Conservation (phyloP, 331 rosid genomes). For the Prunus yedoensis region DNA sequence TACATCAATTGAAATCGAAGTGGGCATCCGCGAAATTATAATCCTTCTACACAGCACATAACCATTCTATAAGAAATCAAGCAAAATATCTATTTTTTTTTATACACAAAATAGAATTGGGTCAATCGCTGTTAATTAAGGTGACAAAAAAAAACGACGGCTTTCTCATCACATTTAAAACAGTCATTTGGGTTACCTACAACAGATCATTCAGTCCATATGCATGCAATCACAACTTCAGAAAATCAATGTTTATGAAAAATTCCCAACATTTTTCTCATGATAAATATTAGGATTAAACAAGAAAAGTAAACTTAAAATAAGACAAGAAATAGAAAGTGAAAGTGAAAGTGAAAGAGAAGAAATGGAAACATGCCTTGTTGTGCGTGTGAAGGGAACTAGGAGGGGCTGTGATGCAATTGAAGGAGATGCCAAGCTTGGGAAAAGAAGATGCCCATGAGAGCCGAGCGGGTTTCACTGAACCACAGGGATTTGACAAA, state of each 20-base stretch:
- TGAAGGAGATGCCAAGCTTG: conserved; percentile 27
- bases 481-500: conserved; percentile 8
- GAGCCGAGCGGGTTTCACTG: conserved; percentile 34
- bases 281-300: background rate
- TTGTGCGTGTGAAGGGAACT: conserved; percentile 23
- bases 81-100: background rate
- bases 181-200: background rate
- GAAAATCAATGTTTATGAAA: background rate
- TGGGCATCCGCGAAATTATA: background rate
- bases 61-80: background rate
- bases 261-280: background rate
- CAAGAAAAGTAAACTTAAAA: background rate
- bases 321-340: background rate
- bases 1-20: background rate
- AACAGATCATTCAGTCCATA: background rate
- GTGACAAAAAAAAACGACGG: background rate
- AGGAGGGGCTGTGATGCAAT: conserved; percentile 17
- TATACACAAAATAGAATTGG: background rate
- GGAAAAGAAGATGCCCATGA: conserved; percentile 62
- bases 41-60: background rate
- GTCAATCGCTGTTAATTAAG: background rate
- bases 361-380: conserved; percentile 28
- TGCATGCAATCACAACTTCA: background rate
- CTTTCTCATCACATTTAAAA: too few species aligned
- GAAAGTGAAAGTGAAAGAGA: background rate